A percentile compares a stretch with the other conserved stretches of the same genome.
phyloP scores from a whole-genome alignment of 768 basidiomycete genomes.

The Chalciporus sphaerocephalus region DNA sequence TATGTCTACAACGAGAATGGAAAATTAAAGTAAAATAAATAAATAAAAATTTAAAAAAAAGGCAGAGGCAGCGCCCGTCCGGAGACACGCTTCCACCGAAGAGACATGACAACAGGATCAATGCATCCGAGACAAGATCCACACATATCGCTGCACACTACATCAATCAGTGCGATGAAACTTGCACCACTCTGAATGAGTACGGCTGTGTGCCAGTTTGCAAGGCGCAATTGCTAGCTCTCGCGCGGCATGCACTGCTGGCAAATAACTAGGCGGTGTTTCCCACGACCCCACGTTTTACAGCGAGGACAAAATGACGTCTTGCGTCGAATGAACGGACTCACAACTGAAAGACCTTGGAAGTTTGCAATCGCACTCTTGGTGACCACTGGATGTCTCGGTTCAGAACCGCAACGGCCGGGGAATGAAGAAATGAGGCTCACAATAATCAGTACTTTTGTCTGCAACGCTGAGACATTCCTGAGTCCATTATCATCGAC shows the following conservation, averaged over 20 bases:
- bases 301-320: constrained; percentile 30
- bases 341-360: constrained; percentile 17
- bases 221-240: background rate
- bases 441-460: constrained; percentile 14
- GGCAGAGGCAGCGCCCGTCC: background rate
- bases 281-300: constrained; percentile 43
- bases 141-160: constrained; percentile 9
- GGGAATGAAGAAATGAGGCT: constrained; percentile 3
- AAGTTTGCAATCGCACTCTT: background rate
- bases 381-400: constrained; percentile 5
- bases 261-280: constrained; percentile 9
- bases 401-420: constrained; percentile 4
- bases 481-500: constrained; percentile 5
- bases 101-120: constrained; percentile 20
- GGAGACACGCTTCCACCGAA: background rate
- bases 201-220: background rate
- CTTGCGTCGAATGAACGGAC: constrained; percentile 14
- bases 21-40: constrained; percentile 4
- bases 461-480: constrained; percentile 6
- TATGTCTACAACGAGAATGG: constrained; percentile 18
- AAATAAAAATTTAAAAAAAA: constrained; percentile 9
- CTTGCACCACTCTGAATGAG: background rate
- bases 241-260: constrained; percentile 13
- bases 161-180: constrained; percentile 15
- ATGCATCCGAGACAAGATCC: constrained; percentile 29